Evolutionary conservation across 2,329 filamentous ascomycete genomes (phyloP).

Genomic region (Plenodomus tracheiphilus): DNA sequence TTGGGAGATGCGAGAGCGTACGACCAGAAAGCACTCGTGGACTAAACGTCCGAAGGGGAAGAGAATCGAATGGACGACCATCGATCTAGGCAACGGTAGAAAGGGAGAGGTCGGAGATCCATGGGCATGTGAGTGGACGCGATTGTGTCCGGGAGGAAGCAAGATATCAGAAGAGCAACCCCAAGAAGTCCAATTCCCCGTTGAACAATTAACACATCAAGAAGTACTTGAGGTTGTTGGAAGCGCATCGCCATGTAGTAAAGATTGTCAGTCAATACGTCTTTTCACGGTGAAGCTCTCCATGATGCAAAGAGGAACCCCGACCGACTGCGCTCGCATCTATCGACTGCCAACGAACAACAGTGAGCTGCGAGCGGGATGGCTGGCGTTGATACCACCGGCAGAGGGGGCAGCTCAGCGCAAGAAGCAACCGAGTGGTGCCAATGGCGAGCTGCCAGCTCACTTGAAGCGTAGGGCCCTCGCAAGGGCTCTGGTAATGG

Average conservation of each 20-base stretch:
- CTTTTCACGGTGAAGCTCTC: slow-evolving; percentile 68
- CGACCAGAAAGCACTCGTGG: slow-evolving; percentile 67
- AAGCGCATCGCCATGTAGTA: slow-evolving; percentile 1
- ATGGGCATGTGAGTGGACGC: slow-evolving; percentile 82
- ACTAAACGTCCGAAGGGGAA: slow-evolving; percentile 79
- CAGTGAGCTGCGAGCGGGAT: slow-evolving; percentile 64
- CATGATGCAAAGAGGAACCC: slow-evolving; percentile 71
- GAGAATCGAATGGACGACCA: slow-evolving; percentile 70
- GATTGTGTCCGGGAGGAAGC: slow-evolving; percentile 53
- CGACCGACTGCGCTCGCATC: slow-evolving; percentile 73
- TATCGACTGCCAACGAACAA: slow-evolving; percentile 74
- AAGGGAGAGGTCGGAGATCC: slow-evolving; percentile 84
- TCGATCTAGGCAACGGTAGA: slow-evolving; percentile 72
- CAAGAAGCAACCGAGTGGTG: slow-evolving; percentile 15
- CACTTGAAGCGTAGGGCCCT: slow-evolving; percentile 25
- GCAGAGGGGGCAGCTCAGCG: slow-evolving; percentile 4
- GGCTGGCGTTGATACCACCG: slow-evolving; percentile 66
- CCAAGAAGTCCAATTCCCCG: slow-evolving; percentile 20
- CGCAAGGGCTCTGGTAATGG: slow-evolving; percentile 31
- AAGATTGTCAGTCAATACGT: slow-evolving; percentile 9
- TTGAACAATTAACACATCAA: slow-evolving; percentile 24
- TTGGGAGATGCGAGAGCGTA: slow-evolving; percentile 73
- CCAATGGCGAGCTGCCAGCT: slow-evolving; percentile 20
- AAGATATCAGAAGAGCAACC: slow-evolving; percentile 2
- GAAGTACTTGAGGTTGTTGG: slow-evolving; percentile 33